Base-by-base conservation (phyloP, 1,139 yeast species). In the Debaryomyces fabryi region DNA sequence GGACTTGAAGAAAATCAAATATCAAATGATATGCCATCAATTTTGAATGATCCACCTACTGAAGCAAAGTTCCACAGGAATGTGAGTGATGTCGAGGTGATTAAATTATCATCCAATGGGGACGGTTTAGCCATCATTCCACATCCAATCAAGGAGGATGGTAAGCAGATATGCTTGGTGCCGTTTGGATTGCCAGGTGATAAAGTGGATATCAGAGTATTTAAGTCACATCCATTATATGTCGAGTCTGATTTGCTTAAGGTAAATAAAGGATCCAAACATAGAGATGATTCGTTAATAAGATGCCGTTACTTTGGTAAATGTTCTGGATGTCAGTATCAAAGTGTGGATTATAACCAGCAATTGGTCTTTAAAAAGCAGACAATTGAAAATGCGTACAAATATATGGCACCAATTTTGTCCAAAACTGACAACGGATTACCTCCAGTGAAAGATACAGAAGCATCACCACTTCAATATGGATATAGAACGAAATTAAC, bases 151-250 rank as follows among this genome's bases (percentile, higher is more conserved):
- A 73, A 69, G 44, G 52, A 59, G 1, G 65, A 61, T n/a, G 63
- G 61, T 44, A 63, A 60, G 42, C 85, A 80, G 58, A 63, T 80
- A 20, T 81, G 72, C 2, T 70, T 89, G 10, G 82, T 93, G 5
- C 99, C 99, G 12, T 93, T 88, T 70, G 88, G 92, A 3, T 72
- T 88, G 34, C 96, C 96, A 0, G 97, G 96, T 1, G 99, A 93
- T 63, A 60, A 76, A 1, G 93, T 86, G 4, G 73, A 74, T 13
- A 78, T 90, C 46, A 82, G 81, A 56, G 82, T 93, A 0, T 88
- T 86, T 72, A 88, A 86, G 63, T 85, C 96, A 0, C 91, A 88
- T 62, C 88, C 91, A 33, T 71, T 72, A 39, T 86, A 85, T 62
- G 89, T 82, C 44, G 96, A 89, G 58, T 76, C 89, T 6, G 97